Conservation (phyloP, 2,329 filamentous ascomycete genomes). For the Cladosporium velox region DNA sequence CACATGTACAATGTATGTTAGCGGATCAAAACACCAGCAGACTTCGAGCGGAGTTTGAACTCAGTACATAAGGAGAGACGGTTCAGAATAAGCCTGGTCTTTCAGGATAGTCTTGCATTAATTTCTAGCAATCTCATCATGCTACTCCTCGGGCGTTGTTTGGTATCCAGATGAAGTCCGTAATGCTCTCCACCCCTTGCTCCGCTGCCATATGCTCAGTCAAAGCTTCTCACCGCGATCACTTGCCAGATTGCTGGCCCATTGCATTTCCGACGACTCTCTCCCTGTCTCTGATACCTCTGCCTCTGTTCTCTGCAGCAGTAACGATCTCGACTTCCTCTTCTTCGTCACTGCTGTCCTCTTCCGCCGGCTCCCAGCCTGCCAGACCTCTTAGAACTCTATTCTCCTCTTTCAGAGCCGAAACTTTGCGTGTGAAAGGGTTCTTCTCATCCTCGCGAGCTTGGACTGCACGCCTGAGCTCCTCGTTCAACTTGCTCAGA, state of each 20-base stretch:
- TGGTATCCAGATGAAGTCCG: background rate
- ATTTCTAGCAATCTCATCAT: background rate
- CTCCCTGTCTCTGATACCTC: constrained; percentile 6
- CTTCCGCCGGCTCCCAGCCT: constrained; percentile 49
- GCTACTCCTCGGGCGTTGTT: background rate
- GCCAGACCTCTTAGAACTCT: constrained; percentile 46
- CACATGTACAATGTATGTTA: background rate
- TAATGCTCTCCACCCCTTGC: background rate
- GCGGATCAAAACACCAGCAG: background rate
- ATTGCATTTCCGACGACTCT: background rate
- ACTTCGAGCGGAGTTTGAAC: background rate
- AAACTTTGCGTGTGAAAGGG: constrained; percentile 41
- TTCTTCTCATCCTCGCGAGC: constrained; percentile 40
- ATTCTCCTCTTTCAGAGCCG: constrained; percentile 51
- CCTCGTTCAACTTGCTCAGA: constrained; percentile 46
- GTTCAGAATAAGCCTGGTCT: background rate
- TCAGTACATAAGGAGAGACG: background rate
- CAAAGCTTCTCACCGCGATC: background rate
- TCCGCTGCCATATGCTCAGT: background rate
- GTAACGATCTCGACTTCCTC: constrained; percentile 8
- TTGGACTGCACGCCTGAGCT: constrained; percentile 43
- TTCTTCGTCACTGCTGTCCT: constrained; percentile 40
- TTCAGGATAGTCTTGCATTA: background rate
- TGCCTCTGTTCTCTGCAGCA: constrained; percentile 2
- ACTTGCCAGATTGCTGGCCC: constrained; percentile 1